Evolutionary conservation across 257 asterid genomes (phyloP).

Genomic region (Datura wrightii): DNA sequence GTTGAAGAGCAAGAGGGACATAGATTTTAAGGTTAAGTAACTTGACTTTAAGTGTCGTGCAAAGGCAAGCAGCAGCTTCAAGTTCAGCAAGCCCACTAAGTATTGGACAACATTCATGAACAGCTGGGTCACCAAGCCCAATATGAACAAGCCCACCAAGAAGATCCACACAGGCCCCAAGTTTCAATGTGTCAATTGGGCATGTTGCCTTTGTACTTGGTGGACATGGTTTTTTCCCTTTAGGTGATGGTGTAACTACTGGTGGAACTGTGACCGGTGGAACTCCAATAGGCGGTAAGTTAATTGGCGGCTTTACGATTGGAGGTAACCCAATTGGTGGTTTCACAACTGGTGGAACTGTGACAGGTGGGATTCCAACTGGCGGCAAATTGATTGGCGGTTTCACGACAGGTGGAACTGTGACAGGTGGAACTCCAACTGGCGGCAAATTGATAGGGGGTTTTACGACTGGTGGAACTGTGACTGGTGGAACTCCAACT

Average conservation of each 20-base stretch:
- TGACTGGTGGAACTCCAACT: constrained; percentile 24
- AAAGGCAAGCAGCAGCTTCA: constrained; percentile 82
- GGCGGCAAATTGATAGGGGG: not conserved
- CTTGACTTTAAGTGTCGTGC: constrained; percentile 72
- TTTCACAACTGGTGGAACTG: constrained; percentile 25
- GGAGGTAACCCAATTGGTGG: constrained; percentile 40
- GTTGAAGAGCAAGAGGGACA: constrained; percentile 86
- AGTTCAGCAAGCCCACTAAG: constrained; percentile 66
- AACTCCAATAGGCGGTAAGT: constrained; percentile 28
- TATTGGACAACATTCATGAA: constrained; percentile 76
- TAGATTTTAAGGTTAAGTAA: constrained; percentile 62
- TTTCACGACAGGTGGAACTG: constrained; percentile 29
- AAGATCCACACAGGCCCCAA: constrained; percentile 86
- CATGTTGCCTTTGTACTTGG: constrained; percentile 46
- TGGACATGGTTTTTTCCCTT: constrained; percentile 33
- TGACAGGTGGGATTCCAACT: constrained; percentile 28
- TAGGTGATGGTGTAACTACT: constrained; percentile 33
- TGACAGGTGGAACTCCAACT: constrained; percentile 3
- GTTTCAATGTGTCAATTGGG: constrained; percentile 74
- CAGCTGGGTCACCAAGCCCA: constrained; percentile 75
- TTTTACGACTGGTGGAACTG: constrained; percentile 22
- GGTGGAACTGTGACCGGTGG: constrained; percentile 39
- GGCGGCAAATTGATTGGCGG: constrained; percentile 31
- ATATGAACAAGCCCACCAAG: constrained; percentile 74
- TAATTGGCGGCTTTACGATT: constrained; percentile 31